phyloP scores from a whole-genome alignment of 78 protist genomes.

The Emiliania huxleyi region DNA sequence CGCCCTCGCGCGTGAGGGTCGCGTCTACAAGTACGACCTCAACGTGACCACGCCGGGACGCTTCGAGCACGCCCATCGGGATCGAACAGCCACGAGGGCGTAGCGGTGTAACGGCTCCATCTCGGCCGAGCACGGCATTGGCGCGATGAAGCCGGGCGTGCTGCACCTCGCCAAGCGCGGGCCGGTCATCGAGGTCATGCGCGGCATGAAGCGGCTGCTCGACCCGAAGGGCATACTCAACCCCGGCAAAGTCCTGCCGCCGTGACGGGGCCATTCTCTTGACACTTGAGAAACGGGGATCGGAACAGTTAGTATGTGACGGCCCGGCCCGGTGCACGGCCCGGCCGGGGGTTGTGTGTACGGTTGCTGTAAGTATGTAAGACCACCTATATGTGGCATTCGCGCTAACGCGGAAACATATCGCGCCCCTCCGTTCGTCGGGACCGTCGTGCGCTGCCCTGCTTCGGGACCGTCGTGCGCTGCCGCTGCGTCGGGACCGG shows the following conservation, averaged over 20 bases:
- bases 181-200: slow-evolving; percentile 67
- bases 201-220: slow-evolving; percentile 54
- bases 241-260: slow-evolving; percentile 79
- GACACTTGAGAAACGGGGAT: no score
- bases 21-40: slow-evolving; percentile 56
- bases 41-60: slow-evolving; percentile 62
- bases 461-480: no score
- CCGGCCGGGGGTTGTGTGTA: no score
- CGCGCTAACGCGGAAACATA: no score
- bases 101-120: slow-evolving; percentile 82
- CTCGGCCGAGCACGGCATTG: slow-evolving; percentile 90
- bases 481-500: no score
- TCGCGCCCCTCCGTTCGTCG: no score
- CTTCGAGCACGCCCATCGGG: not conserved
- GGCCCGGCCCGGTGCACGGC: no score
- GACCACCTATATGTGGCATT: no score
- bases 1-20: slow-evolving; percentile 40
- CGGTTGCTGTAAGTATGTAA: no score
- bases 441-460: no score
- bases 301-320: no score
- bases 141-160: slow-evolving; percentile 68
- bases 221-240: slow-evolving; percentile 90
- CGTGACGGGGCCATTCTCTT: no score
- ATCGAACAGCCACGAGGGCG: slow-evolving; percentile 64
- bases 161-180: slow-evolving; percentile 61